phyloP scores from a whole-genome alignment of 2,329 filamentous ascomycete genomes.

The Xylaria digitata region DNA sequence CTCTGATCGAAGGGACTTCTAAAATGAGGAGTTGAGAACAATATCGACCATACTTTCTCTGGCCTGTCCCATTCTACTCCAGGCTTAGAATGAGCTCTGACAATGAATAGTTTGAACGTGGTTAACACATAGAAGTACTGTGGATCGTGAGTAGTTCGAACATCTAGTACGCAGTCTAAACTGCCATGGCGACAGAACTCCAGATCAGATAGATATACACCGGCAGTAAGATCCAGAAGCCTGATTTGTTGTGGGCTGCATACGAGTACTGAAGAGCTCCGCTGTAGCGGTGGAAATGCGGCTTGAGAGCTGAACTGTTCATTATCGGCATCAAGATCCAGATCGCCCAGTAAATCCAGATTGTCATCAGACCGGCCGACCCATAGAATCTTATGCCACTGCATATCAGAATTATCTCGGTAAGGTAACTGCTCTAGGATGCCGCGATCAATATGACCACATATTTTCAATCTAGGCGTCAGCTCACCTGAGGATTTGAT shows the following conservation, averaged over 20 bases:
- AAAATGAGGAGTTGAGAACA: conserved; percentile 60
- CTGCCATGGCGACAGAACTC: conserved; percentile 40
- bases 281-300: conserved; percentile 55
- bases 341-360: conserved; percentile 49
- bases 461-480: conserved; percentile 51
- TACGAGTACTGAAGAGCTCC: conserved; percentile 67
- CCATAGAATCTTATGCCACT: conserved; percentile 59
- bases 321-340: conserved; percentile 53
- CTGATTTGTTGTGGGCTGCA: conserved; percentile 47
- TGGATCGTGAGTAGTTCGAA: conserved; percentile 44
- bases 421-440: conserved; percentile 51
- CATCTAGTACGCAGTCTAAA: conserved; percentile 46
- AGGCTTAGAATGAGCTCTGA: conserved; percentile 39
- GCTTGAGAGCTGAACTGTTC: conserved; percentile 35
- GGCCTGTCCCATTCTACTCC: conserved; percentile 39
- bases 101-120: conserved; percentile 47
- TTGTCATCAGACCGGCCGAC: conserved; percentile 49
- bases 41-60: conserved; percentile 45
- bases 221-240: conserved; percentile 45
- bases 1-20: conserved; percentile 53
- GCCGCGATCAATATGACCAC: conserved; percentile 59
- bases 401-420: conserved; percentile 46
- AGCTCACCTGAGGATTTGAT: conserved; percentile 51
- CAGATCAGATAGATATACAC: conserved; percentile 45
- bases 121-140: conserved; percentile 49